phyloP scores from a whole-genome alignment of 2,329 filamentous ascomycete species.

The Ophiostoma piceae region DNA sequence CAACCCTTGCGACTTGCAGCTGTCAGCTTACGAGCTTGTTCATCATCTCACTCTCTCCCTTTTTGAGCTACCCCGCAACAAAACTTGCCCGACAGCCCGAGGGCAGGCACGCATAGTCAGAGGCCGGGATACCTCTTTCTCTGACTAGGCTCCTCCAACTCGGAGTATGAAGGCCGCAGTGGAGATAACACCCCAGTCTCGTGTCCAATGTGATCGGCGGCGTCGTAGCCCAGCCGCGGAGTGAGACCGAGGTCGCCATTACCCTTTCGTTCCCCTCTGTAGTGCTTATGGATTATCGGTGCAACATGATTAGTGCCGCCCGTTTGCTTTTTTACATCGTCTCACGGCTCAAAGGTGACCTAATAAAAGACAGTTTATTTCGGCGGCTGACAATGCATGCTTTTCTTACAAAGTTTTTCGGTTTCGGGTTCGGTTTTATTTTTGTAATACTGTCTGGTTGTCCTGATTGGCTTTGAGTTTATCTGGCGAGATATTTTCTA shows the following conservation, averaged over 20 bases:
- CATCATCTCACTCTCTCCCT: background rate
- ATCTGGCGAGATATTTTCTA: background rate
- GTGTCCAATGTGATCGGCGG: background rate
- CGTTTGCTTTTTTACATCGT: background rate
- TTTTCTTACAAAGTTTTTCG: background rate
- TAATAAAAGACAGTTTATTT: background rate
- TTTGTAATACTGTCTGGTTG: background rate
- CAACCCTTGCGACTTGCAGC: background rate
- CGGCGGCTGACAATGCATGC: background rate
- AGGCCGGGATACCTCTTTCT: background rate
- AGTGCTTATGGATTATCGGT: too few relatives aligned
- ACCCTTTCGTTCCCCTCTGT: background rate
- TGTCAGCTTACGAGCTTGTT: background rate
- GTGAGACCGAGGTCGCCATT: background rate
- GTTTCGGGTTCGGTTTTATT: background rate
- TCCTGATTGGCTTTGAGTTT: background rate
- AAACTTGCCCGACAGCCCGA: background rate
- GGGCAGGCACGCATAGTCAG: background rate
- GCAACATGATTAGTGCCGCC: background rate
- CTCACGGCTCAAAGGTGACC: background rate
- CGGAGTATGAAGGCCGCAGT: constrained; percentile 1
- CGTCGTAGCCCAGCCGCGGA: background rate
- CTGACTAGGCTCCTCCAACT: background rate
- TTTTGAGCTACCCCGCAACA: background rate
- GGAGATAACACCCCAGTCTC: background rate